These are phyloP conservation scores for Fusarium sp. DNA, from an alignment of 2,329 filamentous ascomycete species.

Conservation along the genomic window DNA sequence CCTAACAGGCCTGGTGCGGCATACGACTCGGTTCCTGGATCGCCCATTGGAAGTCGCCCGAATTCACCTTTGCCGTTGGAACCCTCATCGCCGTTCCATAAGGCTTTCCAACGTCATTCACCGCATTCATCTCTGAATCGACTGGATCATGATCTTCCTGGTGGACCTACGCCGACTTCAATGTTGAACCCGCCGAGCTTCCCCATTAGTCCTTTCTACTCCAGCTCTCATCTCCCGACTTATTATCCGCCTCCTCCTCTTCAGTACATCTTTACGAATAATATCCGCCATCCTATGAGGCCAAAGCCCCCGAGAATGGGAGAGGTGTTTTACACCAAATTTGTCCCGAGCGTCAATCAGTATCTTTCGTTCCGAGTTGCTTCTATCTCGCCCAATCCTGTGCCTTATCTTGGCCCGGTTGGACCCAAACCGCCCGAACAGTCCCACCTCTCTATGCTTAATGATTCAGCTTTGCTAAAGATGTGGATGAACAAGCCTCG, in stretches of 20 bases:
- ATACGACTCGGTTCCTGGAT: constrained; percentile 57
- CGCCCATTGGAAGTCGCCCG: constrained; percentile 65
- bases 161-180: constrained; percentile 51
- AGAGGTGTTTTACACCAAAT: constrained; percentile 90
- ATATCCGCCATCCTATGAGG: constrained; percentile 84
- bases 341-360: constrained; percentile 81
- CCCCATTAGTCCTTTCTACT: constrained; percentile 78
- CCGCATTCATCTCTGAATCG: constrained; percentile 40
- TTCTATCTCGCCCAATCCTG: constrained; percentile 71
- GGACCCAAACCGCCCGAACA: constrained; percentile 55
- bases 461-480: constrained; percentile 73
- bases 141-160: constrained; percentile 53
- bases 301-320: constrained; percentile 91
- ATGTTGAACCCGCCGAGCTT: constrained; percentile 50
- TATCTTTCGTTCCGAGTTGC: constrained; percentile 92
- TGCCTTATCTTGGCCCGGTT: constrained; percentile 71
- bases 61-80: constrained; percentile 60
- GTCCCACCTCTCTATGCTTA: constrained; percentile 56
- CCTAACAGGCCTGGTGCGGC: constrained; percentile 57
- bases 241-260: constrained; percentile 88
- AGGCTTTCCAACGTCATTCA: constrained; percentile 45
- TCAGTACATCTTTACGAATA: constrained; percentile 82
- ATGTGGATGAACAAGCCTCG: constrained; percentile 91
- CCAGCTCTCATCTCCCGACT: constrained; percentile 85
- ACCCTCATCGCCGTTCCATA: constrained; percentile 20